Percentiles rank a stretch among this genome's conserved stretches.
These are phyloP conservation scores for Saxophila tyrrhenica DNA, from an alignment of 495 filamentous ascomycete species.

Conservation along the genomic window DNA sequence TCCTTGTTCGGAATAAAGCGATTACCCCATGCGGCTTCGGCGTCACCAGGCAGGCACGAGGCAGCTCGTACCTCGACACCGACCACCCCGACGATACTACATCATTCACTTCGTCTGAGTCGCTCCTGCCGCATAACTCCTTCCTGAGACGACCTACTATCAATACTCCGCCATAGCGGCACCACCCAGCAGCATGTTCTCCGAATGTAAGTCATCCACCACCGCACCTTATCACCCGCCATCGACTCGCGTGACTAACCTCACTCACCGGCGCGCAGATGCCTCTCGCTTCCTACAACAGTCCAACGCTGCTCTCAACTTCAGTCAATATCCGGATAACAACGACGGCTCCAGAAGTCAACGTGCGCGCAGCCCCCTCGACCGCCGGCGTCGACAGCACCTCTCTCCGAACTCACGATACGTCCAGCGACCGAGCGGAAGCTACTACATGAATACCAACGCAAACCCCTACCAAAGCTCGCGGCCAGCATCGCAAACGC, in stretches of 20 bases:
- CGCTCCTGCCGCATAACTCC: neutral
- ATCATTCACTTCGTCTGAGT: neutral
- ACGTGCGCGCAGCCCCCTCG: constrained; percentile 37
- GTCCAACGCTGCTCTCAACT: constrained; percentile 69
- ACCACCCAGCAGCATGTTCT: constrained; percentile 63
- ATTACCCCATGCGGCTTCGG: neutral
- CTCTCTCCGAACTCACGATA: constrained; percentile 40
- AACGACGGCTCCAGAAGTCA: constrained; percentile 36
- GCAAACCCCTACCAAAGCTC: constrained; percentile 44
- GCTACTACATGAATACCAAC: constrained; percentile 35
- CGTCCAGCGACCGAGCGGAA: constrained; percentile 37
- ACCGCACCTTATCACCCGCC: constrained; percentile 18
- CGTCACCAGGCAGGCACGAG: neutral
- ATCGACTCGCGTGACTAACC: constrained; percentile 24
- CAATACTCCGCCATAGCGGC: neutral
- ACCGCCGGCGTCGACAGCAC: constrained; percentile 28
- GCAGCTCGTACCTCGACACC: too few relatives aligned
- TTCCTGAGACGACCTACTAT: neutral
- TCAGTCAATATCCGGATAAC: constrained; percentile 44
- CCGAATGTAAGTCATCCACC: constrained; percentile 66
- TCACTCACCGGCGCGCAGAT: constrained; percentile 47
- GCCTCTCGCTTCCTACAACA: constrained; percentile 94
- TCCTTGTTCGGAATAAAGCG: too few relatives aligned
- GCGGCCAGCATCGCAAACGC: constrained; percentile 48
- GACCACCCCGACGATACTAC: neutral